A percentile compares a stretch with the other conserved stretches of the same genome.
Evolutionary conservation across 495 filamentous ascomycete species (phyloP).

Genomic region (Tetracladium setigerum): DNA sequence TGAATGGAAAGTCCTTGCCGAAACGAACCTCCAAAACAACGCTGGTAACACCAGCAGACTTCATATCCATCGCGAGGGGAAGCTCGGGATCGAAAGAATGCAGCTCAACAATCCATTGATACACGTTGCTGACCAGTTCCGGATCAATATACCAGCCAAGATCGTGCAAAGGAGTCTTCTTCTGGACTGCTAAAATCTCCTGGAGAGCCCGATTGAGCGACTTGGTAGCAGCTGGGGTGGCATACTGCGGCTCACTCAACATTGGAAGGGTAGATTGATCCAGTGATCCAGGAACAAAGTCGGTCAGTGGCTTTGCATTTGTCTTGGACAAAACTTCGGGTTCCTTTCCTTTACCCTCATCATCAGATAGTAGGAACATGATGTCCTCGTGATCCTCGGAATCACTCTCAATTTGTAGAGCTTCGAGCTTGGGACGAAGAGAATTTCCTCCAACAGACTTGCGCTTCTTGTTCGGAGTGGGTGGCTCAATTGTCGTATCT

Average conservation of each 20-base stretch:
- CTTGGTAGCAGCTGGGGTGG: conserved; percentile 54
- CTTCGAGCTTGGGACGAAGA: conserved; percentile 1
- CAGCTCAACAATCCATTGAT: conserved; percentile 90
- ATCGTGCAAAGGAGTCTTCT: conserved; percentile 51
- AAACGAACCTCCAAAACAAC: conserved; percentile 81
- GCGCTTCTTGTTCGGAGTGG: conserved; percentile 10
- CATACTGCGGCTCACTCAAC: conserved; percentile 59
- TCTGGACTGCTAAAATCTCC: conserved; percentile 55
- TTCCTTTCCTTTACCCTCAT: conserved; percentile 17
- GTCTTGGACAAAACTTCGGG: conserved; percentile 8
- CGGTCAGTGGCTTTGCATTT: conserved; percentile 31
- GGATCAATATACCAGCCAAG: conserved; percentile 82
- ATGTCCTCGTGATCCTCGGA: conserved; percentile 47
- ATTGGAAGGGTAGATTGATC: conserved; percentile 46
- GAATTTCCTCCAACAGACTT: not conserved
- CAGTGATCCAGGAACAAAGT: conserved; percentile 61
- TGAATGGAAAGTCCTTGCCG: conserved; percentile 61
- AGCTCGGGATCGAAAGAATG: conserved; percentile 69
- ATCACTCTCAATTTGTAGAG: conserved; percentile 33
- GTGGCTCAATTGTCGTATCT: not conserved
- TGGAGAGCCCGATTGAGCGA: conserved; percentile 56
- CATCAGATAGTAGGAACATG: conserved; percentile 33
- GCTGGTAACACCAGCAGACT: conserved; percentile 46
- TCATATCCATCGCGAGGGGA: conserved; percentile 72
- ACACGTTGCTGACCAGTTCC: conserved; percentile 53